Evolutionary conservation across 352 stramenopile species (phyloP).

Genomic region (Peronospora destructor): DNA sequence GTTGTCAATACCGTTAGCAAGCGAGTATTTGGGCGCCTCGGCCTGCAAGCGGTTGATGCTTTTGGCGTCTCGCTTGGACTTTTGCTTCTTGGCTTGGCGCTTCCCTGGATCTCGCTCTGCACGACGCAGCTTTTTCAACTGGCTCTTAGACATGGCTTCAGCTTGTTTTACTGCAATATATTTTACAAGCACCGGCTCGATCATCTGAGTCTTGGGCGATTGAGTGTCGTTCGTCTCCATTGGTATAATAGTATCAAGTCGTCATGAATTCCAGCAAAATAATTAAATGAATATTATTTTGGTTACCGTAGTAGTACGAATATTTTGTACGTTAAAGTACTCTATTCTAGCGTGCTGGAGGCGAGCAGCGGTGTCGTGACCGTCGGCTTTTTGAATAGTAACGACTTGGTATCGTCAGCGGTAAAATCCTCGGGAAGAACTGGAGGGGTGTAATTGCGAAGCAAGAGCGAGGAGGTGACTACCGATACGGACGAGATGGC

Average conservation of each 20-base stretch:
- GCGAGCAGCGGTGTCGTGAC: constrained; percentile 64
- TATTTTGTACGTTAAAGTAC: constrained; percentile 1
- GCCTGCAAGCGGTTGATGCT: constrained; percentile 31
- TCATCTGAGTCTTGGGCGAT: not conserved
- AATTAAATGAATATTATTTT: constrained; percentile 4
- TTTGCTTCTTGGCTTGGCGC: constrained; percentile 42
- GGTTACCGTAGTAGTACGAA: constrained; percentile 6
- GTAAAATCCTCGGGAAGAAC: constrained; percentile 50
- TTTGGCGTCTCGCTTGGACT: constrained; percentile 45
- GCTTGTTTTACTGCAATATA: constrained; percentile 4
- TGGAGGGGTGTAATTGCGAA: constrained; percentile 88
- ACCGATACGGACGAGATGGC: constrained; percentile 95
- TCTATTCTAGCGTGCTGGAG: constrained; percentile 55
- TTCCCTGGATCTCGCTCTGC: constrained; percentile 24
- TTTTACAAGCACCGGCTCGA: not conserved
- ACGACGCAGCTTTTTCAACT: constrained; percentile 41
- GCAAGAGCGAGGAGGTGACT: constrained; percentile 90
- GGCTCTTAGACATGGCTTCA: constrained; percentile 31
- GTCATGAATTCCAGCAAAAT: not conserved
- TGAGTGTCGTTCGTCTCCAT: constrained; percentile 13
- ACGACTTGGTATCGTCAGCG: constrained; percentile 61
- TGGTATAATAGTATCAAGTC: constrained; percentile 7
- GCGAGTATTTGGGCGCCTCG: constrained; percentile 46
- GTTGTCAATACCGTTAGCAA: constrained; percentile 34
- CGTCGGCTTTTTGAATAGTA: constrained; percentile 79